A percentile compares a stretch with the other conserved stretches of the same genome.
phyloP scores from a whole-genome alignment of 2,329 filamentous ascomycete species.

The Coniochaeta sp. region DNA sequence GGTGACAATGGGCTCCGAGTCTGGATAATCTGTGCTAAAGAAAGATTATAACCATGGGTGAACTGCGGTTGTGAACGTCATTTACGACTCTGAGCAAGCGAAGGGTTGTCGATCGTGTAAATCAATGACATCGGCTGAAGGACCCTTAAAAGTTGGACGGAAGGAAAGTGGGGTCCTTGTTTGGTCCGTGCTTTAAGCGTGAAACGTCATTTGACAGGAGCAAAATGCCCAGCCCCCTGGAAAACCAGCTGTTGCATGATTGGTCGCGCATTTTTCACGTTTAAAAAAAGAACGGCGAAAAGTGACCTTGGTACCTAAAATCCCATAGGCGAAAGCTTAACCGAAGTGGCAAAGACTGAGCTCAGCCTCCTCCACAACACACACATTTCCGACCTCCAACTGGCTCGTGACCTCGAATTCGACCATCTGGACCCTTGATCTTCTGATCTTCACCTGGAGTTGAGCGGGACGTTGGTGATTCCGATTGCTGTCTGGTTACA shows the following conservation, averaged over 20 bases:
- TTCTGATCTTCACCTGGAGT: neutral
- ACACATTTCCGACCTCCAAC: neutral
- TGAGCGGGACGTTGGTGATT: neutral
- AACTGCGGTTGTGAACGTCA: neutral
- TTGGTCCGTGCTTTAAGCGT: neutral
- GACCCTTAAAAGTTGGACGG: neutral
- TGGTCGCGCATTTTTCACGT: neutral
- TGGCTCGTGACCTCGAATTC: neutral
- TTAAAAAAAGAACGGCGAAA: conserved; percentile 3
- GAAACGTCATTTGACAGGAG: neutral
- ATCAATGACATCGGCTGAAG: neutral
- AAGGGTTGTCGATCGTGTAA: neutral
- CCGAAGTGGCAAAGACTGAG: neutral
- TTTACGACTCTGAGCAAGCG: neutral
- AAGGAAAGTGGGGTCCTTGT: neutral
- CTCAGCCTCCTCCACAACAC: neutral
- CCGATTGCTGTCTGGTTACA: too few relatives aligned
- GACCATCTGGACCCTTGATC: neutral
- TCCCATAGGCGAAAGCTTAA: neutral
- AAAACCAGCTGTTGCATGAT: neutral
- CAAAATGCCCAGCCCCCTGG: neutral
- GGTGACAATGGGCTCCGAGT: neutral
- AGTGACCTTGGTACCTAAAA: neutral
- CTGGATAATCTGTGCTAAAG: neutral
- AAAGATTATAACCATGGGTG: conserved; percentile 1